Conservation (phyloP, 257 asterid genomes). For the Forsythia suspensa region DNA sequence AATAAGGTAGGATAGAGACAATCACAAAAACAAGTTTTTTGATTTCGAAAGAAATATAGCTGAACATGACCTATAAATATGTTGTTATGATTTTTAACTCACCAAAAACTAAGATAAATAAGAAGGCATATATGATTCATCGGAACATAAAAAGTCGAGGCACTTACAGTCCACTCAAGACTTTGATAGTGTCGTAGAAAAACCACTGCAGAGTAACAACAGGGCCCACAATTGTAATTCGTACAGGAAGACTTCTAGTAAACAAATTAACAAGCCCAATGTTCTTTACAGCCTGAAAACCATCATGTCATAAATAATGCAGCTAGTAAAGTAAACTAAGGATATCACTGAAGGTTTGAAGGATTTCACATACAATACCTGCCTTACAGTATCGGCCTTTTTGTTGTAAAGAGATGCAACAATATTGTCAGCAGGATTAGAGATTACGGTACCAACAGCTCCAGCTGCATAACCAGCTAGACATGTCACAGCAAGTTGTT, state of each 20-base stretch:
- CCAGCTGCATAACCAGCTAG: constrained; percentile 75
- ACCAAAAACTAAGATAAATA: not conserved
- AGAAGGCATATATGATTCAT: not conserved
- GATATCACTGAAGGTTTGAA: not conserved
- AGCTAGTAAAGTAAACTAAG: not conserved
- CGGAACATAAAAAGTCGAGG: not conserved
- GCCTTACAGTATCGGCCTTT: constrained; percentile 41
- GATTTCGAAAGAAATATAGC: not conserved
- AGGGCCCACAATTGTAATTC: constrained; percentile 67
- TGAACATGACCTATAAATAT: not conserved
- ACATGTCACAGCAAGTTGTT: constrained; percentile 68
- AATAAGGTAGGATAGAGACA: not conserved
- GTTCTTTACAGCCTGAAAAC: constrained; percentile 54
- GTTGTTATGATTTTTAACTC: not conserved
- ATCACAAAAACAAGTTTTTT: not conserved
- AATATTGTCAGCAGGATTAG: constrained; percentile 76
- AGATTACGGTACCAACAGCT: constrained; percentile 59
- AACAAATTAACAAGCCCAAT: constrained; percentile 59
- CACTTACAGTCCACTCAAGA: constrained; percentile 65
- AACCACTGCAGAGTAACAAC: constrained; percentile 76
- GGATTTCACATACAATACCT: constrained; percentile 35
- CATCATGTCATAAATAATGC: constrained; percentile 1
- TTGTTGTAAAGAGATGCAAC: constrained; percentile 65
- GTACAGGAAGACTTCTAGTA: constrained; percentile 69
- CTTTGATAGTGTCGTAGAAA: constrained; percentile 69